Conservation (phyloP, 1,284 basidiomycete genomes). For the Fomes fomentarius region DNA sequence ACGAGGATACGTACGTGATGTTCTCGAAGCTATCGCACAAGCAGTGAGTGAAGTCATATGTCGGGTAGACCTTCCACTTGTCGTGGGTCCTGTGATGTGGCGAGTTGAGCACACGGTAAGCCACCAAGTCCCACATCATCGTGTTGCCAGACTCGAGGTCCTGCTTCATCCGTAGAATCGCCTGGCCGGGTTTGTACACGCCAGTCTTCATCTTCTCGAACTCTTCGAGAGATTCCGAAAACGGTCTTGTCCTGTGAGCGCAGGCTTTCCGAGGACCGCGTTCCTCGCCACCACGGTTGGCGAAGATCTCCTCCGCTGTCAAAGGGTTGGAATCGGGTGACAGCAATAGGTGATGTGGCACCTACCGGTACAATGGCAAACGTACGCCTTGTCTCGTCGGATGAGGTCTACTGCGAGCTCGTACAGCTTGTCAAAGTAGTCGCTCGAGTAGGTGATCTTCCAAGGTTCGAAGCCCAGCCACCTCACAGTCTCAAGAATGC, state of each 20-base stretch:
- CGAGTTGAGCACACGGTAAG: constrained; percentile 91
- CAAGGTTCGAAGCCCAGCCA: constrained; percentile 99
- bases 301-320: constrained; percentile 89
- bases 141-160: constrained; percentile 93
- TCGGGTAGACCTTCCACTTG: constrained; percentile 95
- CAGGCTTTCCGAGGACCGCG: constrained; percentile 88
- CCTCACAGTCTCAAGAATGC: constrained; percentile 92
- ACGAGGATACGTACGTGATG: constrained; percentile 76
- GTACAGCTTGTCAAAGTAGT: constrained; percentile 92
- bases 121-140: constrained; percentile 99
- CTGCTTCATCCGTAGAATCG: constrained; percentile 97
- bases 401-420: constrained; percentile 92
- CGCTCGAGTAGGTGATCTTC: constrained; percentile 99
- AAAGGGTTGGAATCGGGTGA: background rate
- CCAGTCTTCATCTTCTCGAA: constrained; percentile 96
- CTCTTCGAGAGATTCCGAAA: constrained; percentile 85
- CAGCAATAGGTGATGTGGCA: background rate
- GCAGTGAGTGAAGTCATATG: constrained; percentile 99
- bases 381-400: constrained; percentile 90
- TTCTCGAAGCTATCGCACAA: constrained; percentile 99
- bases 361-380: constrained; percentile 92
- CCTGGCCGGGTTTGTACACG: constrained; percentile 88
- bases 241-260: constrained; percentile 81
- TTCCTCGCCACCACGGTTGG: constrained; percentile 83
- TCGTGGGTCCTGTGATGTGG: constrained; percentile 93